Conservation (phyloP, 495 filamentous ascomycete genomes). For the Neurospora sublineolata region DNA sequence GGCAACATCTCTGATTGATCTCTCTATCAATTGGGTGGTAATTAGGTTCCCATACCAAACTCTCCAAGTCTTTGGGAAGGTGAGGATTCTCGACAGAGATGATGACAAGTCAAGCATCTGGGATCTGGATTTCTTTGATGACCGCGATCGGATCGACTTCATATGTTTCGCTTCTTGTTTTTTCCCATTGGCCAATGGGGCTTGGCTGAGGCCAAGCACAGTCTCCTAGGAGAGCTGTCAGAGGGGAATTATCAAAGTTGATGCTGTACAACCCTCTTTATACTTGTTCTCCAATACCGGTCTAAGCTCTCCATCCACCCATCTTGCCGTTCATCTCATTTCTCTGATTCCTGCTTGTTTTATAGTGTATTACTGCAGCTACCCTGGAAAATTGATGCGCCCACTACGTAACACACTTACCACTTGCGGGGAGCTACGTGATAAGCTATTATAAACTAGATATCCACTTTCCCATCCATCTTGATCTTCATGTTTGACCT, state of each 20-base stretch:
- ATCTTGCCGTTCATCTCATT: background rate
- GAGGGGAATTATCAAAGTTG: background rate
- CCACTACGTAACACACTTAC: background rate
- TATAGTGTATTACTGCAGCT: background rate
- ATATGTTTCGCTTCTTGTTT: background rate
- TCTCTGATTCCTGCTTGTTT: background rate
- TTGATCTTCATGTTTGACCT: background rate
- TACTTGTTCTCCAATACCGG: background rate
- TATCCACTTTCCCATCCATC: background rate
- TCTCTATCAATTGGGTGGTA: background rate
- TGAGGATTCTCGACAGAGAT: background rate
- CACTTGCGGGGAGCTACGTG: background rate
- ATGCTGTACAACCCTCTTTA: background rate
- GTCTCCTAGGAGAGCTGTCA: background rate
- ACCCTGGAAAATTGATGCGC: background rate
- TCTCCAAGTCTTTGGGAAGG: background rate
- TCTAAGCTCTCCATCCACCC: background rate
- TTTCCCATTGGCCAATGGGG: background rate
- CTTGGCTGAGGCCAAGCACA: background rate
- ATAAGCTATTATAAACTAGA: background rate
- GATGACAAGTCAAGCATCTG: background rate
- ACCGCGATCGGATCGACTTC: background rate
- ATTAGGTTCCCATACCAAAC: background rate
- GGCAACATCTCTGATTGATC: background rate
- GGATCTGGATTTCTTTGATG: background rate